These are phyloP conservation scores for Hypomyces rosellus DNA, from an alignment of 2,329 filamentous ascomycete genomes.

Conservation along the genomic window DNA sequence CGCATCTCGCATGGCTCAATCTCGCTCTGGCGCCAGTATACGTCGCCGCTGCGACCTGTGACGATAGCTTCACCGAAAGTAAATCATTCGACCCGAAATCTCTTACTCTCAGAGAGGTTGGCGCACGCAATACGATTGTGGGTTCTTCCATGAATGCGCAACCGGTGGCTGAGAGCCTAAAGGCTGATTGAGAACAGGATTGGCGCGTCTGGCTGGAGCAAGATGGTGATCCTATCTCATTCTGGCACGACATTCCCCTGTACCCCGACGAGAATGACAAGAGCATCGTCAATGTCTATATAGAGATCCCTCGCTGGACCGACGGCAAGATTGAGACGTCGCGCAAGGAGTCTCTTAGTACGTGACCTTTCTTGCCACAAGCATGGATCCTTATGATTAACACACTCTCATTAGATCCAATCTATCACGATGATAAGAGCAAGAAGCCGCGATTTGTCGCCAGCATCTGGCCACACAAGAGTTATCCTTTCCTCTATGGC, in stretches of 20 bases:
- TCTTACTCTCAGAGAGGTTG: constrained; percentile 29
- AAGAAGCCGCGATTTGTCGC: constrained; percentile 32
- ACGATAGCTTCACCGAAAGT: neutral
- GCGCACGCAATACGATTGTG: constrained; percentile 32
- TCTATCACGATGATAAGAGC: constrained; percentile 35
- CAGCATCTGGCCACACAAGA: constrained; percentile 37
- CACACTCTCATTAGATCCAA: constrained; percentile 25
- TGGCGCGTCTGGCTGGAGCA: constrained; percentile 36
- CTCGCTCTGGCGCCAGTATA: constrained; percentile 18
- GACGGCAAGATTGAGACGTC: constrained; percentile 35
- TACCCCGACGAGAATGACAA: constrained; percentile 30
- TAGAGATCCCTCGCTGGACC: constrained; percentile 38
- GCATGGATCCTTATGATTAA: neutral
- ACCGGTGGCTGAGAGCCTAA: neutral
- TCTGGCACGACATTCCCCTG: constrained; percentile 37
- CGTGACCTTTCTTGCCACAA: neutral
- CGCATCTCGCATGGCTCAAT: constrained; percentile 8
- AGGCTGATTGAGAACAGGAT: constrained; percentile 20
- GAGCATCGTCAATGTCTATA: constrained; percentile 31
- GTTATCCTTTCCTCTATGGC: constrained; percentile 37
- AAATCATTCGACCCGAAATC: constrained; percentile 21
- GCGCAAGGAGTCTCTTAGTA: constrained; percentile 34
- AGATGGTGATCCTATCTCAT: constrained; percentile 33
- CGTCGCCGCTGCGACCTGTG: constrained; percentile 7
- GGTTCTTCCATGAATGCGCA: neutral